phyloP scores from a whole-genome alignment of 352 stramenopile species.

The Phytophthora litchii region DNA sequence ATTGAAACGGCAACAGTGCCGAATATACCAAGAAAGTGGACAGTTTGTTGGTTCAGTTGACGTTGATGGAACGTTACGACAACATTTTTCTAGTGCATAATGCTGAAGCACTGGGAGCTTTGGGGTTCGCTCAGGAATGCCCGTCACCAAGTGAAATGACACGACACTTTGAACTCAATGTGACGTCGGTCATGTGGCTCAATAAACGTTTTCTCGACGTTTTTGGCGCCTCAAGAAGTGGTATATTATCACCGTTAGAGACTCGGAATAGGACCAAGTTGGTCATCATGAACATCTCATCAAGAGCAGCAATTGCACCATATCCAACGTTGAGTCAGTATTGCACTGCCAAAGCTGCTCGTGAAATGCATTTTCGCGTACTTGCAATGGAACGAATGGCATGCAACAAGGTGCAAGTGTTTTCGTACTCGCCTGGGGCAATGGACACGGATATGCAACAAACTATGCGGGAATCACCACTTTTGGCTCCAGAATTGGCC shows the following conservation, averaged over 20 bases:
- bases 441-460: conserved; percentile 88
- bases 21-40: conserved; percentile 61
- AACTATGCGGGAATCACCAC: conserved; percentile 51
- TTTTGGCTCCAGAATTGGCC: conserved; percentile 36
- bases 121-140: conserved; percentile 62
- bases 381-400: conserved; percentile 58
- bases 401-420: conserved; percentile 42
- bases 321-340: conserved; percentile 77
- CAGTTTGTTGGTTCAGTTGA: conserved; percentile 37
- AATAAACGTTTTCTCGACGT: conserved; percentile 71
- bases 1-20: conserved; percentile 26
- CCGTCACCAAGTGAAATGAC: conserved; percentile 41
- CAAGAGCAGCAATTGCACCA: conserved; percentile 70
- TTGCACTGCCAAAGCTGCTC: conserved; percentile 79
- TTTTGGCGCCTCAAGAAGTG: conserved; percentile 47
- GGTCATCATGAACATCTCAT: conserved; percentile 85
- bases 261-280: conserved; percentile 16
- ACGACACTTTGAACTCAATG: conserved; percentile 77
- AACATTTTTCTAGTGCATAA: conserved; percentile 77
- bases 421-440: conserved; percentile 85
- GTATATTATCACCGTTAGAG: conserved; percentile 19
- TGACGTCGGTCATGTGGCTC: conserved; percentile 80
- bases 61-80: conserved; percentile 32
- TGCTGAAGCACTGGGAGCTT: conserved; percentile 68
- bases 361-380: conserved; percentile 84